Evolutionary conservation across 768 basidiomycete species (phyloP).

Genomic region (Pisolithus microcarpus): DNA sequence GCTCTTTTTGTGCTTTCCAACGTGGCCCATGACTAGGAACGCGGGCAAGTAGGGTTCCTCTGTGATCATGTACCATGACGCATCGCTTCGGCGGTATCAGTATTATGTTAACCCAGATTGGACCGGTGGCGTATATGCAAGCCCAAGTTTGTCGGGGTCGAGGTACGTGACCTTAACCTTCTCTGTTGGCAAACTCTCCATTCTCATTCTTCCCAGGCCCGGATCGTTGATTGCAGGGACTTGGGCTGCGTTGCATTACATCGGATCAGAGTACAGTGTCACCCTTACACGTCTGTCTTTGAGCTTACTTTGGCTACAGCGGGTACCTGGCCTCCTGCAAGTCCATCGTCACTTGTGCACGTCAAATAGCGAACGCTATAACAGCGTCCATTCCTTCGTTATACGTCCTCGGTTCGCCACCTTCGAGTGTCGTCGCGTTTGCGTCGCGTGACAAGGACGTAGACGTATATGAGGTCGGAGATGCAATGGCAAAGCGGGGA

Average conservation of each 20-base stretch:
- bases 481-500: constrained; percentile 75
- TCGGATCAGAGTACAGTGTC: constrained; percentile 69
- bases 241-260: constrained; percentile 94
- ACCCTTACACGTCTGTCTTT: neutral
- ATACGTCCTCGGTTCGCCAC: constrained; percentile 83
- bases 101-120: constrained; percentile 82
- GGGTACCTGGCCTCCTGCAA: constrained; percentile 86
- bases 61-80: constrained; percentile 88
- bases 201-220: constrained; percentile 41
- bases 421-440: constrained; percentile 88
- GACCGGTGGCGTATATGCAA: constrained; percentile 86
- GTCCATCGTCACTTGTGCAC: constrained; percentile 69
- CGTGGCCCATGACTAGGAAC: neutral
- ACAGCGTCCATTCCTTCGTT: constrained; percentile 68
- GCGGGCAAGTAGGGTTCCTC: constrained; percentile 61
- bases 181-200: neutral
- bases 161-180: constrained; percentile 44
- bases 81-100: constrained; percentile 70
- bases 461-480: constrained; percentile 85
- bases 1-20: constrained; percentile 1
- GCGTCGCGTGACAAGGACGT: constrained; percentile 45
- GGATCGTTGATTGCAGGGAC: constrained; percentile 91
- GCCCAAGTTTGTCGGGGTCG: constrained; percentile 85
- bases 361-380: constrained; percentile 63
- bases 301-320: constrained; percentile 29